Conservation (phyloP, 768 basidiomycete species). For the Suillus cothurnatus region DNA sequence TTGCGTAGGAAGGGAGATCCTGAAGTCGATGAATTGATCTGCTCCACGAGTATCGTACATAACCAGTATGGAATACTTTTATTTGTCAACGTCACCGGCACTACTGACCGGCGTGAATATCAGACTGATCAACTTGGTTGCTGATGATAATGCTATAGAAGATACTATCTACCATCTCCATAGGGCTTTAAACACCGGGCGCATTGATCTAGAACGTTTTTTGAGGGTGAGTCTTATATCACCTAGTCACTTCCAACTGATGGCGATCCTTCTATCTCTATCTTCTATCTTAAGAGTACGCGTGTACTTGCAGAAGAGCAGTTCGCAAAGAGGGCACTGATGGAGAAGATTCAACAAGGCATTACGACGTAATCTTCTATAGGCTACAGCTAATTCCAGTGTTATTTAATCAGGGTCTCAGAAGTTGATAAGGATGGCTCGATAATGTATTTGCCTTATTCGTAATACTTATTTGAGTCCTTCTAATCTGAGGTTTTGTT, state of each 20-base stretch:
- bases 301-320: conserved; percentile 92
- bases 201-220: conserved; percentile 94
- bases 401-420: conserved; percentile 31
- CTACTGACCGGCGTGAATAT: conserved; percentile 19
- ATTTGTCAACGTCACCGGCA: neutral
- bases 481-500: neutral
- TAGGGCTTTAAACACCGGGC: conserved; percentile 85
- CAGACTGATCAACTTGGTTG: conserved; percentile 94
- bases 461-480: conserved; percentile 36
- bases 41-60: conserved; percentile 93
- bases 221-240: conserved; percentile 63
- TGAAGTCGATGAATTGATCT: conserved; percentile 95
- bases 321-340: conserved; percentile 93
- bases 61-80: conserved; percentile 69
- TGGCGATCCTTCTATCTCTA: conserved; percentile 18
- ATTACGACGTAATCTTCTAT: conserved; percentile 52
- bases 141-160: conserved; percentile 99
- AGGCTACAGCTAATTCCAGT: conserved; percentile 40
- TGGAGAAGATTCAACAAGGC: conserved; percentile 81
- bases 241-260: conserved; percentile 22
- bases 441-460: conserved; percentile 41
- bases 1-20: conserved; percentile 85
- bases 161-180: conserved; percentile 98
- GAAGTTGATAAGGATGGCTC: conserved; percentile 31
- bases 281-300: conserved; percentile 55